phyloP scores from a whole-genome alignment of 1,284 basidiomycete species.

The Ganoderma resinaceum region DNA sequence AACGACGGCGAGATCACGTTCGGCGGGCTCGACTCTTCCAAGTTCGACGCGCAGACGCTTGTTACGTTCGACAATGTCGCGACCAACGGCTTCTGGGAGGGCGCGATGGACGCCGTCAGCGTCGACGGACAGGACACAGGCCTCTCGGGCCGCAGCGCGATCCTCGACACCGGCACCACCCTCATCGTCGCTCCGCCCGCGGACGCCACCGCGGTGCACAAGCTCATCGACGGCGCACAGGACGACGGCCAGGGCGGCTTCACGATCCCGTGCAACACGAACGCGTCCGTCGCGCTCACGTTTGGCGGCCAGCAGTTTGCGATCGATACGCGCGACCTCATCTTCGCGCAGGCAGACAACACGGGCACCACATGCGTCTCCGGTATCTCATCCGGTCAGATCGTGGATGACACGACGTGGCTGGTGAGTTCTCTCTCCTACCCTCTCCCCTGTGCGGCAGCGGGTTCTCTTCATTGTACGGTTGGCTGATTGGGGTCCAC shows the following conservation, averaged over 20 bases:
- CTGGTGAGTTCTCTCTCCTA: slow-evolving; percentile 53
- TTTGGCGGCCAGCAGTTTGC: slow-evolving; percentile 71
- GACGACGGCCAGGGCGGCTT: slow-evolving; percentile 72
- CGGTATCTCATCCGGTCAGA: slow-evolving; percentile 72
- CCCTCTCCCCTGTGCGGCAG: not conserved
- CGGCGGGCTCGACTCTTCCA: slow-evolving; percentile 77
- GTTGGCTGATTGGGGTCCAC: not conserved
- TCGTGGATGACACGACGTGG: slow-evolving; percentile 75
- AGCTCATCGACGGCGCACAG: slow-evolving; percentile 67
- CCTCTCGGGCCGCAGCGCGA: slow-evolving; percentile 68
- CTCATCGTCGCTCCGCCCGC: slow-evolving; percentile 64
- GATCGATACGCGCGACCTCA: slow-evolving; percentile 75
- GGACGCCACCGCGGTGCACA: slow-evolving; percentile 67
- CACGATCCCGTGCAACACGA: slow-evolving; percentile 81
- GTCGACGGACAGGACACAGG: slow-evolving; percentile 63
- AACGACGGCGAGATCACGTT: slow-evolving; percentile 87
- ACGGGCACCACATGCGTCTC: slow-evolving; percentile 76
- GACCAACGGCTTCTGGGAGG: slow-evolving; percentile 81
- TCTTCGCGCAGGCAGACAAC: slow-evolving; percentile 73
- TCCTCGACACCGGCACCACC: slow-evolving; percentile 84
- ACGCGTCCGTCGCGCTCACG: slow-evolving; percentile 66
- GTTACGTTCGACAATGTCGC: slow-evolving; percentile 68
- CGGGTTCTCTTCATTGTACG: not conserved
- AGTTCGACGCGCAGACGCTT: slow-evolving; percentile 65
- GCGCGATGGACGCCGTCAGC: slow-evolving; percentile 60